Base-by-base conservation (phyloP, 768 basidiomycete species). In the Cystobasidium onofrii region DNA sequence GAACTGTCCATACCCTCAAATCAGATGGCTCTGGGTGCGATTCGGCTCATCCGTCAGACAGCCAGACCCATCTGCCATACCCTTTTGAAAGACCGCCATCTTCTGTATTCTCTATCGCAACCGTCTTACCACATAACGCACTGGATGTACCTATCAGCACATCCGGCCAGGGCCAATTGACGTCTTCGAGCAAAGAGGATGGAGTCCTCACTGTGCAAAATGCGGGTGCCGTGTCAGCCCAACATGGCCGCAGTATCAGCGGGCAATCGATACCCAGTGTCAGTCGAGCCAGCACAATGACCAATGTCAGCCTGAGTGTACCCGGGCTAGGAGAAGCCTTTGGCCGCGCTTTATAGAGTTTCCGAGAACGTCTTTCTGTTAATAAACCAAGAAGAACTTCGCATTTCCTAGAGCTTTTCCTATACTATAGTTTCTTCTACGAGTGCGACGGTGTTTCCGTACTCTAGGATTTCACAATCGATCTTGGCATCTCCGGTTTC, bases 381-480 rank as follows among this genome's bases (percentile, higher is more conserved):
- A 4, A n/a, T 34, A 25, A 4, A 27, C 23, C 10, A 27, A 29
- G 36, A 13, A 34, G n/a, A 7, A 12, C 62, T 36, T 57, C 7
- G 27, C 34, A 20, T 23, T 69, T n/a, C n/a, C 66, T 25, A 54
- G 20, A 13, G 25, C 31, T 25, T 62, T 7, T 43, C 43, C 6
- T 33, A 27, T 50, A 34, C 33, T 12, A 10, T 31, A 15, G 74
- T 75, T 46, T 72, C 66, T 33, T 74, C 76, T 9, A 77, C 78
- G 3, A 77, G 73, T 3, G 76, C 78, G 1, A 74, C 75, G 1
- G 73, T 67, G 23, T 66, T 74, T n/a, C 84, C 78, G 66, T 85
- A 78, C 27, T 88, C 85, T 20, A 92, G 78, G 70, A 97, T 86
- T 81, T 99, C 92, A 80, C 95, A 98, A 81, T 99, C 96, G 25